These are phyloP conservation scores for Vigna nakashimae DNA, from an alignment of 306 rosid genomes.

Conservation along the genomic window DNA sequence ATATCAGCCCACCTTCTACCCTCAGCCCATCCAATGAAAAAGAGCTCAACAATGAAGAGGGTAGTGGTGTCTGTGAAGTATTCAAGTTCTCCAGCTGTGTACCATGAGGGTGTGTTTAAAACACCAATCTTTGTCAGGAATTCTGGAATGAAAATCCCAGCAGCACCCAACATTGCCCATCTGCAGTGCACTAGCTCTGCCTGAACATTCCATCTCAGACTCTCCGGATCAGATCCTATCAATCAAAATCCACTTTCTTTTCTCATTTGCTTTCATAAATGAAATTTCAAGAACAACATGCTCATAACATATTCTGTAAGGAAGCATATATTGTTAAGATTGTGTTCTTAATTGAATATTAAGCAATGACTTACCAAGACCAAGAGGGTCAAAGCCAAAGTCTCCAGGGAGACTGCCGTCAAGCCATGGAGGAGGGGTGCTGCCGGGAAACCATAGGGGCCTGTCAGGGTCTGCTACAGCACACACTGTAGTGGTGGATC, in stretches of 20 bases:
- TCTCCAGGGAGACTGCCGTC: slow-evolving; percentile 57
- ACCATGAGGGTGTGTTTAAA: slow-evolving; percentile 42
- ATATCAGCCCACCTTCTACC: slow-evolving; percentile 46
- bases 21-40: slow-evolving; percentile 42
- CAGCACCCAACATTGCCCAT: slow-evolving; percentile 48
- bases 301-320: not conserved
- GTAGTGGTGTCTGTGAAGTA: slow-evolving; percentile 45
- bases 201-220: slow-evolving; percentile 43
- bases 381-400: slow-evolving; percentile 86
- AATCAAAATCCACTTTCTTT: slow-evolving; percentile 16
- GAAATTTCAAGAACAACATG: not conserved
- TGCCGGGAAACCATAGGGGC: slow-evolving; percentile 43
- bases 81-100: slow-evolving; percentile 39
- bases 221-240: slow-evolving; percentile 44
- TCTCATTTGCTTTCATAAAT: not conserved
- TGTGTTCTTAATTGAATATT: not conserved
- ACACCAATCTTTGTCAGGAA: slow-evolving; percentile 40
- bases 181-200: slow-evolving; percentile 49
- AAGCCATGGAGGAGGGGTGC: slow-evolving; percentile 48
- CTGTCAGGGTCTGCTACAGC: slow-evolving; percentile 37
- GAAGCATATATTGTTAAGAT: too few relatives aligned
- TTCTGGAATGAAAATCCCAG: slow-evolving; percentile 45
- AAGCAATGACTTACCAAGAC: slow-evolving; percentile 48
- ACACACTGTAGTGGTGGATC: slow-evolving; percentile 20
- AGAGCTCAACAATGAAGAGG: slow-evolving; percentile 39